phyloP scores from a whole-genome alignment of 345 rosid genomes.

The Salix koriyanagi region DNA sequence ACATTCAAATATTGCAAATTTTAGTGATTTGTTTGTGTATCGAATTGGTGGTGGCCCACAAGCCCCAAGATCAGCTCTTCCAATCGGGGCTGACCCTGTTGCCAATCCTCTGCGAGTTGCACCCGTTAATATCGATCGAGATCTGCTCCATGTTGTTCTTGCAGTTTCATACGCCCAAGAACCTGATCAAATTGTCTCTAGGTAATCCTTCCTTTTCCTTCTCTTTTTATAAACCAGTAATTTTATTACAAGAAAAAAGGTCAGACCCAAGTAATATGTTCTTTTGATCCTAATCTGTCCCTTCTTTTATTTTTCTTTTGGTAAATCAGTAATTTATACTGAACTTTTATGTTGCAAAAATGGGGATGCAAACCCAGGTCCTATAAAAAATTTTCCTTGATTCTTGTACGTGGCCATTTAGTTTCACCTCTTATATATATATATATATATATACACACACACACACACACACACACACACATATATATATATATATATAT shows the following conservation, averaged over 20 bases:
- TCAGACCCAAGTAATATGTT: no score
- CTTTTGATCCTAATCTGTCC: no score
- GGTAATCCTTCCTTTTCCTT: slow-evolving; percentile 29
- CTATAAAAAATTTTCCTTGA: not conserved
- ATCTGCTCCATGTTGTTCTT: slow-evolving; percentile 69
- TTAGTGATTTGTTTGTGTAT: slow-evolving; percentile 60
- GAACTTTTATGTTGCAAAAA: not conserved
- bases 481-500: not conserved
- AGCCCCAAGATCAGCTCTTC: slow-evolving; percentile 80
- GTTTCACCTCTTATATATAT: not conserved
- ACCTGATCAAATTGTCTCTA: slow-evolving; percentile 64
- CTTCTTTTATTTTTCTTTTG: no score
- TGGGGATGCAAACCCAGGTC: not conserved
- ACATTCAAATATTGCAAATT: slow-evolving; percentile 56
- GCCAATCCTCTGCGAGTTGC: slow-evolving; percentile 63
- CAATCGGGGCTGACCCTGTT: slow-evolving; percentile 66
- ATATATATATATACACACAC: no score
- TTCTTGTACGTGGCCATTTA: not conserved
- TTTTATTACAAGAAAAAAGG: not conserved
- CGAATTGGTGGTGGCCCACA: slow-evolving; percentile 87
- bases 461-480: no score
- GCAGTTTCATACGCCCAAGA: slow-evolving; percentile 85
- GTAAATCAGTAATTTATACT: no score
- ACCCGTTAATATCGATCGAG: slow-evolving; percentile 51
- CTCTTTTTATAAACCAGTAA: not conserved